phyloP scores from a whole-genome alignment of 495 filamentous ascomycete genomes.

The Clavariopsis aquatica region DNA sequence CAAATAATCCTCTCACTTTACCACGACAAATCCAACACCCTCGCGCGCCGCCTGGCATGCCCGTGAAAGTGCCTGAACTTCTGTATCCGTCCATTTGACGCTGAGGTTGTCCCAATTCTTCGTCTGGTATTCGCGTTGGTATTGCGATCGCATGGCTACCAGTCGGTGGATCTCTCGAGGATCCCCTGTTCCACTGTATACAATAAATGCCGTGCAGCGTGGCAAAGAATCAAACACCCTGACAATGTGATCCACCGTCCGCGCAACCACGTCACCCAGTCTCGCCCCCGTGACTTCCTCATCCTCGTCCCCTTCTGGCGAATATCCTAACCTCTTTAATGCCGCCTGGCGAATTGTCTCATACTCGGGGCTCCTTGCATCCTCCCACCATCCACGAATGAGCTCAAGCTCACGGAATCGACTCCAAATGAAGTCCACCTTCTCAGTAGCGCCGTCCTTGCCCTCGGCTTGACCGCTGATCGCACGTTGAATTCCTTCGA shows the following conservation, averaged over 20 bases:
- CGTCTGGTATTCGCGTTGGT: constrained; percentile 71
- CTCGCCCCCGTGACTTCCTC: constrained; percentile 18
- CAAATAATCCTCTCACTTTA: constrained; percentile 58
- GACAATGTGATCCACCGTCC: constrained; percentile 60
- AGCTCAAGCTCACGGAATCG: constrained; percentile 83
- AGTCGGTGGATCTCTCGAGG: constrained; percentile 74
- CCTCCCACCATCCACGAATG: constrained; percentile 79
- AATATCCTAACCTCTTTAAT: constrained; percentile 28
- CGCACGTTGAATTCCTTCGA: constrained; percentile 65
- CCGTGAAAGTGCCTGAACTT: constrained; percentile 74
- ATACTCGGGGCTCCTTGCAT: constrained; percentile 38
- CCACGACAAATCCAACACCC: constrained; percentile 78
- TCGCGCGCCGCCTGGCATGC: constrained; percentile 70
- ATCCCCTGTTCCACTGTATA: constrained; percentile 88
- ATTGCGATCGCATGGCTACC: constrained; percentile 69
- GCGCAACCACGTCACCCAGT: constrained; percentile 52
- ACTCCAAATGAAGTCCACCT: constrained; percentile 87
- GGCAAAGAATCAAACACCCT: constrained; percentile 75
- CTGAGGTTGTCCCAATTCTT: constrained; percentile 86
- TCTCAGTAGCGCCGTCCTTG: constrained; percentile 62
- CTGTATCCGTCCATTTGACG: constrained; percentile 87
- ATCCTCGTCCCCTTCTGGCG: constrained; percentile 37
- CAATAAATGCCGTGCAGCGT: constrained; percentile 79
- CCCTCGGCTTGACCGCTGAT: constrained; percentile 68
- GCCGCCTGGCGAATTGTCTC: constrained; percentile 39